Conservation (phyloP, 2,329 filamentous ascomycete genomes). For the Cladosporium halotolerans region DNA sequence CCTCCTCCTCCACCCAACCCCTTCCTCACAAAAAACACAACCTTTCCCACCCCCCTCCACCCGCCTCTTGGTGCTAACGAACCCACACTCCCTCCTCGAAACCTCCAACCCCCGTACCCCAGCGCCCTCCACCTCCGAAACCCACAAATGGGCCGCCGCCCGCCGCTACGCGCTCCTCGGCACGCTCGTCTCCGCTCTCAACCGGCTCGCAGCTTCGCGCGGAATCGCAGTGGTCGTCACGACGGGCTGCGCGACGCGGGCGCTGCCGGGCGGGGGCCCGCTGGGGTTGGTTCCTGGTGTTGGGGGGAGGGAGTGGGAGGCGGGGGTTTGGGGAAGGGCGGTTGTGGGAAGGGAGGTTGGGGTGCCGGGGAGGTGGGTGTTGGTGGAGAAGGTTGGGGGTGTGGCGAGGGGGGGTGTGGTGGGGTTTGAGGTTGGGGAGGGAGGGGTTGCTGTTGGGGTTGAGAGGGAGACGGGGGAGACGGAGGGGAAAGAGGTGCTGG, state of each 20-base stretch:
- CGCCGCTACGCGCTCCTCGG: constrained; percentile 58
- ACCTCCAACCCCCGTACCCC: constrained; percentile 11
- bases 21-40: constrained; percentile 41
- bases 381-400: constrained; percentile 40
- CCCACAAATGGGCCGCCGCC: constrained; percentile 42
- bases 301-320: constrained; percentile 73
- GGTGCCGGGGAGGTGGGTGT: constrained; percentile 33
- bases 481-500: not conserved
- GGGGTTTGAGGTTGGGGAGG: constrained; percentile 41
- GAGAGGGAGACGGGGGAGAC: not conserved
- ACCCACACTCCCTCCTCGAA: constrained; percentile 68
- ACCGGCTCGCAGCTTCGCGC: constrained; percentile 67
- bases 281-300: constrained; percentile 65
- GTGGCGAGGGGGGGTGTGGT: constrained; percentile 44
- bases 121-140: constrained; percentile 37
- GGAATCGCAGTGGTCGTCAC: constrained; percentile 69
- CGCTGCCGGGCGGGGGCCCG: constrained; percentile 47
- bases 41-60: constrained; percentile 58
- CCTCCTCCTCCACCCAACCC: constrained; percentile 61
- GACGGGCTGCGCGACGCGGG: constrained; percentile 76
- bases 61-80: constrained; percentile 69
- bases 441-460: not conserved
- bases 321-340: constrained; percentile 64
- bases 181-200: constrained; percentile 53
- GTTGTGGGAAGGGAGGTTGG: constrained; percentile 70